Conservation (phyloP, 1,284 basidiomycete genomes). For the Ustilago lituana region DNA sequence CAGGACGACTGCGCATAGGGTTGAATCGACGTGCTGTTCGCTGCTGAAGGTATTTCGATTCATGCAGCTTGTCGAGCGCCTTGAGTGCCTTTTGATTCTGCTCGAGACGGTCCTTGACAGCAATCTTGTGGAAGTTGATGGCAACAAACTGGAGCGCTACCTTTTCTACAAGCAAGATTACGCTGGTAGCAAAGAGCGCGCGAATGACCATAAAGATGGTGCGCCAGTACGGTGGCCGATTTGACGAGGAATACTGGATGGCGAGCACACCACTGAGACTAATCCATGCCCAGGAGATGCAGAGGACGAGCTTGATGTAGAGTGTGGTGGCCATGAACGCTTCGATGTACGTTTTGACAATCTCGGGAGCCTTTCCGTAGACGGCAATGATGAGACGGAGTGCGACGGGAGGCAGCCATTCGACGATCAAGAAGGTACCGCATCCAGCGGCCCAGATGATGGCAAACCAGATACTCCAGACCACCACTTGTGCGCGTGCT, state of each 20-base stretch:
- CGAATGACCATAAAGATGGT: conserved; percentile 50
- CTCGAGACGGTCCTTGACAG: conserved; percentile 62
- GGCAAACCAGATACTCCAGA: conserved; percentile 63
- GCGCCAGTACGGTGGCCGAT: conserved; percentile 52
- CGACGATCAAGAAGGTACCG: conserved; percentile 60
- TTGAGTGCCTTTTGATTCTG: conserved; percentile 57
- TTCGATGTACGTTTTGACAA: conserved; percentile 57
- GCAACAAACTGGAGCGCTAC: conserved; percentile 54
- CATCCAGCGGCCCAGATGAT: conserved; percentile 62
- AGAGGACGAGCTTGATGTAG: conserved; percentile 62
- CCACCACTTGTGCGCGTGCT: conserved; percentile 50
- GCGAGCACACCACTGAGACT: conserved; percentile 59
- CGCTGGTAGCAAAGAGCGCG: conserved; percentile 57
- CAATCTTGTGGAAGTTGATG: conserved; percentile 65
- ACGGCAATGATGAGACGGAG: conserved; percentile 56
- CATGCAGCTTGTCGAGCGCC: conserved; percentile 62
- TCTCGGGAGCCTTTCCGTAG: conserved; percentile 58
- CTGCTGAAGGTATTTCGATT: conserved; percentile 58
- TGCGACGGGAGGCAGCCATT: conserved; percentile 52
- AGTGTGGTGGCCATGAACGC: conserved; percentile 56
- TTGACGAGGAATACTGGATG: conserved; percentile 32
- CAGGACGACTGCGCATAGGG: conserved; percentile 48
- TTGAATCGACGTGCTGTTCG: conserved; percentile 35
- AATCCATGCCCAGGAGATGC: conserved; percentile 65
- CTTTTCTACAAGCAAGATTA: conserved; percentile 61